phyloP scores from a whole-genome alignment of 78 protist genomes.

The Pirum gemmata region DNA sequence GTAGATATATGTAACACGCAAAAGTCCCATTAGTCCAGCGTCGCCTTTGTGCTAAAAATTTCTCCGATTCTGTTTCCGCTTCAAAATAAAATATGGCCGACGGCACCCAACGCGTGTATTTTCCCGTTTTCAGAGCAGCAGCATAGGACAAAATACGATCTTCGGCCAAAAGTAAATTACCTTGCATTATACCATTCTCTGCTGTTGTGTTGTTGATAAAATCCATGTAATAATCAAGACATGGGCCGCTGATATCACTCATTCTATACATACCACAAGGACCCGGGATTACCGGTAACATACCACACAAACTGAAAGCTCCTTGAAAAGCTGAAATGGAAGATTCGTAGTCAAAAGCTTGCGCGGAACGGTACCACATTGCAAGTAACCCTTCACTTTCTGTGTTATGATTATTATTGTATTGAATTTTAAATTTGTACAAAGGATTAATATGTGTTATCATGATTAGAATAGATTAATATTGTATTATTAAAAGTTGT shows the following conservation, averaged over 20 bases:
- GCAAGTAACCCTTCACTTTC: not conserved
- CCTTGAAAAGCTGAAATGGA: constrained; percentile 12
- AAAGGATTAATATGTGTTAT: too few species aligned
- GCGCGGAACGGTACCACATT: constrained; percentile 24
- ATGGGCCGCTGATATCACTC: not conserved
- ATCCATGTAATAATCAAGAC: constrained; percentile 31
- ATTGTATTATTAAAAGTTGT: too few species aligned
- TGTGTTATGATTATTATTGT: not conserved
- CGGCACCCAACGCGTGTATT: constrained; percentile 5
- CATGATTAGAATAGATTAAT: too few species aligned
- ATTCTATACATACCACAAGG: constrained; percentile 36
- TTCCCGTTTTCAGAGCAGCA: constrained; percentile 23
- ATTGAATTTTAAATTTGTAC: too few species aligned
- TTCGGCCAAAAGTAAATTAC: constrained; percentile 27
- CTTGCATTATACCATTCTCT: constrained; percentile 5
- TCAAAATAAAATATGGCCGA: constrained; percentile 3
- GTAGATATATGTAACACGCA: not conserved
- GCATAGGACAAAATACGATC: constrained; percentile 47
- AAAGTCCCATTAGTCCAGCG: constrained; percentile 35
- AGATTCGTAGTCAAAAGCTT: constrained; percentile 36
- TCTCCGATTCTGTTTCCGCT: constrained; percentile 25
- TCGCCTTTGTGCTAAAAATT: constrained; percentile 22
- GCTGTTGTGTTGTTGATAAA: not conserved
- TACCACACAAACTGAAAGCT: constrained; percentile 35
- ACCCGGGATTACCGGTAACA: constrained; percentile 42